Percentiles rank a stretch among this genome's conserved stretches.
Evolutionary conservation across 2,329 filamentous ascomycete genomes (phyloP).

Genomic region (Exophiala phaeomuriformis): DNA sequence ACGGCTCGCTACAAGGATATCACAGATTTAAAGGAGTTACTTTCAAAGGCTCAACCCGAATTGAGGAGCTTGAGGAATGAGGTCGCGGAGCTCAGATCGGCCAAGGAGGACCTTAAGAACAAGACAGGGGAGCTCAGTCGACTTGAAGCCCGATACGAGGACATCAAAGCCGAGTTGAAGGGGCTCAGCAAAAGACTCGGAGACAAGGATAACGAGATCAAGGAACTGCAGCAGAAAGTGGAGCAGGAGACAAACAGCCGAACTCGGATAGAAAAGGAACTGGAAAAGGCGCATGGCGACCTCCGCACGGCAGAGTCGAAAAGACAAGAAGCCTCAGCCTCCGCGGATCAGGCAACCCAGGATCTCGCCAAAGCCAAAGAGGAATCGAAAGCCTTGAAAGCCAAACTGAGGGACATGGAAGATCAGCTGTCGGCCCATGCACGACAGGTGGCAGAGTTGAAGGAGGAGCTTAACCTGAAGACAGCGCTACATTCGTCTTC

Average conservation of each 20-base stretch:
- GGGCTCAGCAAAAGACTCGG: constrained; percentile 61
- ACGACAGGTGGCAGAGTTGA: constrained; percentile 59
- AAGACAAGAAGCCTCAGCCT: constrained; percentile 68
- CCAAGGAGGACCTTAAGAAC: constrained; percentile 65
- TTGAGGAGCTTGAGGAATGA: constrained; percentile 71
- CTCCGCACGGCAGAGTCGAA: constrained; percentile 70
- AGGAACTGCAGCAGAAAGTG: constrained; percentile 69
- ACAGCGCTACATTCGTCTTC: constrained; percentile 76
- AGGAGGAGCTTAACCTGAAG: constrained; percentile 78
- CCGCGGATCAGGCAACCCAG: constrained; percentile 60
- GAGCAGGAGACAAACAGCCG: constrained; percentile 64
- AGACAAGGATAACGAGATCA: constrained; percentile 72
- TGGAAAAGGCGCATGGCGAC: constrained; percentile 66
- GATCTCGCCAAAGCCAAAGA: constrained; percentile 67
- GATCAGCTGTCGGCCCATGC: constrained; percentile 62
- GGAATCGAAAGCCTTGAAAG: constrained; percentile 52
- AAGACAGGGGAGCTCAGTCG: constrained; percentile 59
- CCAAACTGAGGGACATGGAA: constrained; percentile 65
- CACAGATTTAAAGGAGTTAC: constrained; percentile 66
- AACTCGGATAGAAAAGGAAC: constrained; percentile 69
- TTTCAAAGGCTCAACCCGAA: constrained; percentile 82
- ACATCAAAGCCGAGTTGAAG: constrained; percentile 66
- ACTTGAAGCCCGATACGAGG: constrained; percentile 76
- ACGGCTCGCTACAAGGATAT: constrained; percentile 83
- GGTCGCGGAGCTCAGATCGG: constrained; percentile 62